Evolutionary conservation across 805 yeast genomes (phyloP), one percentile per base, ranked within the genome.

Genomic region (Teunomyces funiuensis): DNA sequence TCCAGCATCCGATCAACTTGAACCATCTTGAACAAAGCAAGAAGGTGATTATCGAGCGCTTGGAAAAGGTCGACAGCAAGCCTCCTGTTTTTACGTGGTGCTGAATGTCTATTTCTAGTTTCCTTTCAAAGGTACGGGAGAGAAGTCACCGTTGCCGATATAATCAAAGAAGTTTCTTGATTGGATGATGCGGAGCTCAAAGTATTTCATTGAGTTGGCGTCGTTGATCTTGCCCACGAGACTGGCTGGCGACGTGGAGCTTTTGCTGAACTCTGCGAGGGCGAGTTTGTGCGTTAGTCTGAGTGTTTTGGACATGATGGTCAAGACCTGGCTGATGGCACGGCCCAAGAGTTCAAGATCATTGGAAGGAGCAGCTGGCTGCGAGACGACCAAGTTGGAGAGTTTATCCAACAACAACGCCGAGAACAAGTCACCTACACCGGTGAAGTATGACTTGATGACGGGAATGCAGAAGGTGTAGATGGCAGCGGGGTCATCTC

Each of bases 341-440:
- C 49, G 26, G 41, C 40, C 51, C 46, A 45, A 59, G 43, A 49
- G 49, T 5, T 41, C 54, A 34, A 55, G 47, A 20, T 45, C 41
- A 13, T 45, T 43, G 3, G 39, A 34, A n/a, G n/a, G n/a, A 3
- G 50, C 16, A 38, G 37, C n/a, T 11, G 13, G 16, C 25, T 34
- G 22, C 14, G 36, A 22, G 5, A 49, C n/a, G n/a, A n/a, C 30
- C 27, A 51, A 53, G 1, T 58, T 58, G 50, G 61, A 67, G 20
- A 82, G 65, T 50, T 86, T 75, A 59, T 85, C 95, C 5, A 87
- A 52, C 23, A 89, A 60, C 28, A 90, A 60, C 0, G 96, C 91
- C 0, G 96, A 83, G 53, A 91, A 90, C 30, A 90, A 63, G 55
- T 90, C 98, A 5, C 98, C 98, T 0, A 93, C 96, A 1, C 98